Evolutionary conservation across 164 flowering plant genomes (phyloP).

Genomic region (Buxus sempervirens): DNA sequence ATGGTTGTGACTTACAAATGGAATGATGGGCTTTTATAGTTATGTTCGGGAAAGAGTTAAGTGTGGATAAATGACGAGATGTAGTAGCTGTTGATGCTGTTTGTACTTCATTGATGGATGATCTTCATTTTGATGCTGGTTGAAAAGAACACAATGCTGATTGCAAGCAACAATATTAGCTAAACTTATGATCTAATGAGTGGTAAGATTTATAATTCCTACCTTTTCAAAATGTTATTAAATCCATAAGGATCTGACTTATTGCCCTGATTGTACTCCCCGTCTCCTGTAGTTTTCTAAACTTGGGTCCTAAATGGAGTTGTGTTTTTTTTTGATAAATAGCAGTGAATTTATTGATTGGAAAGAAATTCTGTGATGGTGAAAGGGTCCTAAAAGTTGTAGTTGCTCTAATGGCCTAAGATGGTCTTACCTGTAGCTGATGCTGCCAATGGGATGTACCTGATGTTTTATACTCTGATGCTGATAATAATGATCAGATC

Average conservation of each 20-base stretch:
- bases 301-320: constrained; percentile 12
- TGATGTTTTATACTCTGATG: background rate
- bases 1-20: constrained; percentile 24
- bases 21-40: constrained; percentile 49
- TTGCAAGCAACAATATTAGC: constrained; percentile 2
- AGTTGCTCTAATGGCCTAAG: constrained; percentile 27
- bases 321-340: constrained; percentile 6
- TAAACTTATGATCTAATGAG: background rate
- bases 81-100: constrained; percentile 46
- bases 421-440: too few relatives aligned
- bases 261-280: constrained; percentile 10
- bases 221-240: background rate
- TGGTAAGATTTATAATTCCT: constrained; percentile 23
- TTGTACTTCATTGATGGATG: constrained; percentile 30
- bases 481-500: background rate
- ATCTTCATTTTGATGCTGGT: constrained; percentile 33
- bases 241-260: constrained; percentile 12
- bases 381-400: constrained; percentile 3
- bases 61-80: constrained; percentile 29
- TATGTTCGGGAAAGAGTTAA: constrained; percentile 39
- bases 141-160: constrained; percentile 6
- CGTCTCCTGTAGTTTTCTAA: background rate
- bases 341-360: too few relatives aligned
- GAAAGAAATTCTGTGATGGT: too few relatives aligned
- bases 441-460: too few relatives aligned